Percentiles rank a stretch among this genome's conserved stretches.
These are phyloP conservation scores for Yamadazyma sp. DNA, from an alignment of 805 yeast genomes.

Conservation along the genomic window DNA sequence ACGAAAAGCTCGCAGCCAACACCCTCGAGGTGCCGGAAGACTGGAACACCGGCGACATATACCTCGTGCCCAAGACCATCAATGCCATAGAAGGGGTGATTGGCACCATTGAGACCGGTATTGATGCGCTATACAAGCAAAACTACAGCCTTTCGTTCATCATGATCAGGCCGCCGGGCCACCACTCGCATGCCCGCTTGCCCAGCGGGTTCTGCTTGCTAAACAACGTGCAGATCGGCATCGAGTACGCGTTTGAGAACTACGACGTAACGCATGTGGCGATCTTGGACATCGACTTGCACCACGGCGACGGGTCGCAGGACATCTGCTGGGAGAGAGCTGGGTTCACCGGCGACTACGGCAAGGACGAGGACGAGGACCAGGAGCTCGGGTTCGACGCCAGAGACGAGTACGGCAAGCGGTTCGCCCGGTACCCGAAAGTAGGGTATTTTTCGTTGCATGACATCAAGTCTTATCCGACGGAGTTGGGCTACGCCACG, in stretches of 20 bases:
- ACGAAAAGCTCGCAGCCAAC: slow-evolving; percentile 49
- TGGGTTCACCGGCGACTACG: slow-evolving; percentile 51
- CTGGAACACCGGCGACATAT: slow-evolving; percentile 85
- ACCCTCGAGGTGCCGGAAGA: slow-evolving; percentile 73
- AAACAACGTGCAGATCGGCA: slow-evolving; percentile 78
- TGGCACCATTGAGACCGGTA: slow-evolving; percentile 71
- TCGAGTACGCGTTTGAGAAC: slow-evolving; percentile 66
- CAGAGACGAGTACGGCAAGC: slow-evolving; percentile 49
- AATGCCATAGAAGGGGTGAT: slow-evolving; percentile 75
- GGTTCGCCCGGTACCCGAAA: slow-evolving; percentile 49
- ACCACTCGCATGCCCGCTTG: slow-evolving; percentile 78
- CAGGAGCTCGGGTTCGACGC: slow-evolving; percentile 29
- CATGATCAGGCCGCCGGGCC: slow-evolving; percentile 81
- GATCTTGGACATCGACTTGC: slow-evolving; percentile 78
- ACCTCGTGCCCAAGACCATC: slow-evolving; percentile 63
- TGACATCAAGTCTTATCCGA: slow-evolving; percentile 84
- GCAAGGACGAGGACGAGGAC: slow-evolving; percentile 48
- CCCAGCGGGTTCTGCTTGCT: slow-evolving; percentile 84
- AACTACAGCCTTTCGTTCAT: slow-evolving; percentile 55
- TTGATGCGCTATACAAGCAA: slow-evolving; percentile 43
- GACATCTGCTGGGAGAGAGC: slow-evolving; percentile 83
- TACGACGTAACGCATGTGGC: slow-evolving; percentile 77
- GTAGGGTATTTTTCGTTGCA: slow-evolving; percentile 84
- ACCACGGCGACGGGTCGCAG: slow-evolving; percentile 89
- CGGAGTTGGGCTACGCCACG: slow-evolving; percentile 75